phyloP scores from a whole-genome alignment of 2,329 filamentous ascomycete species.

The Penicillium freii region DNA sequence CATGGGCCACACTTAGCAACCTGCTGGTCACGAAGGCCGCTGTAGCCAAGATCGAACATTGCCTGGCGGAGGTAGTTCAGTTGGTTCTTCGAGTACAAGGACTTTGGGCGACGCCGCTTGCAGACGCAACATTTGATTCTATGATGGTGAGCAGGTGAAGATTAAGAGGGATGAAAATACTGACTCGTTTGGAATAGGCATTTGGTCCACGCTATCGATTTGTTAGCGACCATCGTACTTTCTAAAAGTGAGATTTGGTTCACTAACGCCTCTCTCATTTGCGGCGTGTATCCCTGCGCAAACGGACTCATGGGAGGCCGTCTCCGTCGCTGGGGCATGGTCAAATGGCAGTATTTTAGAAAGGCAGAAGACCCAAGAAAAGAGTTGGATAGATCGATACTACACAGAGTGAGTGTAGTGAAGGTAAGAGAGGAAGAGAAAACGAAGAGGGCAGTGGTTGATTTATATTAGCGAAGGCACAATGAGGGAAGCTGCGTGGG shows the following conservation, averaged over 20 bases:
- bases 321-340: neutral
- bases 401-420: neutral
- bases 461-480: neutral
- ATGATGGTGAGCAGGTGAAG: neutral
- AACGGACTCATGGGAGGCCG: neutral
- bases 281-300: neutral
- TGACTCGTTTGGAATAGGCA: slow-evolving; percentile 1
- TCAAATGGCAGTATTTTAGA: neutral
- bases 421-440: neutral
- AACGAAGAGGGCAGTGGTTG: too few species aligned
- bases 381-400: neutral
- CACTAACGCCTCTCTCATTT: slow-evolving; percentile 1
- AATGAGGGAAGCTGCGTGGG: neutral
- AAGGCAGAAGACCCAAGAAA: neutral
- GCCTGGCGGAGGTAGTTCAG: slow-evolving; percentile 5
- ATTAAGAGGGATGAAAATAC: neutral
- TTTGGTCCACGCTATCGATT: neutral
- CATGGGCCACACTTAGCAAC: slow-evolving; percentile 8
- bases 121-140: slow-evolving; percentile 11
- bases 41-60: neutral
- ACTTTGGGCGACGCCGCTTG: neutral
- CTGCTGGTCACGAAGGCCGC: neutral
- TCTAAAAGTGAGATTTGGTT: neutral
- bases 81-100: slow-evolving; percentile 2
- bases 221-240: neutral